phyloP scores from a whole-genome alignment of 257 asterid genomes.

The Solanum rostratum region DNA sequence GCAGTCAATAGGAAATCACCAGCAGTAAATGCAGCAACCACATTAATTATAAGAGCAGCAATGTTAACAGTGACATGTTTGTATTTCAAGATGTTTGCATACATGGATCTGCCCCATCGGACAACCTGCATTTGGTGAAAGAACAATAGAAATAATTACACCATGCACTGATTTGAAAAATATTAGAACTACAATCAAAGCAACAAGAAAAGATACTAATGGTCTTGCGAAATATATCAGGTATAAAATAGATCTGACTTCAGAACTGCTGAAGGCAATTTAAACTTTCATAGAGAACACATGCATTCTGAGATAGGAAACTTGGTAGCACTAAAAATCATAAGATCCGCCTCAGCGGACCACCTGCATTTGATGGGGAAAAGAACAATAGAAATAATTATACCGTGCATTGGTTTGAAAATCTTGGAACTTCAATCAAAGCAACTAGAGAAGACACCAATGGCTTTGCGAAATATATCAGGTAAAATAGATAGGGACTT shows the following conservation, averaged over 20 bases:
- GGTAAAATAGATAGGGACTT: neutral
- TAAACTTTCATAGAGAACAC: neutral
- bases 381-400: too few relatives aligned
- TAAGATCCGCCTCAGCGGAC: constrained; percentile 90
- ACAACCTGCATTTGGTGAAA: constrained; percentile 55
- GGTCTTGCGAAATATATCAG: neutral
- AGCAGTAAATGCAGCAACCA: constrained; percentile 78
- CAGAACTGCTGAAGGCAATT: neutral
- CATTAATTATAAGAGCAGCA: constrained; percentile 85
- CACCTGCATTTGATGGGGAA: constrained; percentile 38
- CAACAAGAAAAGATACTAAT: neutral
- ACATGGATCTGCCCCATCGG: constrained; percentile 97
- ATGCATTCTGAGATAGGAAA: neutral
- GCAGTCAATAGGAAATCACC: constrained; percentile 94
- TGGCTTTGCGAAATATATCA: neutral
- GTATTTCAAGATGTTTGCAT: constrained; percentile 91
- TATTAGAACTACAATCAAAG: neutral
- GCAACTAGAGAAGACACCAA: neutral
- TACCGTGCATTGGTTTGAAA: too few relatives aligned
- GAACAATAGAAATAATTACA: neutral
- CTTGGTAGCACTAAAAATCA: neutral
- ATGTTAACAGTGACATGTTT: constrained; percentile 93
- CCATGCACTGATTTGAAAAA: neutral
- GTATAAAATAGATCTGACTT: neutral
- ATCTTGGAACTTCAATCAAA: neutral